Base-by-base conservation (phyloP, 1,284 basidiomycete species). In the Ustilago hordei region DNA sequence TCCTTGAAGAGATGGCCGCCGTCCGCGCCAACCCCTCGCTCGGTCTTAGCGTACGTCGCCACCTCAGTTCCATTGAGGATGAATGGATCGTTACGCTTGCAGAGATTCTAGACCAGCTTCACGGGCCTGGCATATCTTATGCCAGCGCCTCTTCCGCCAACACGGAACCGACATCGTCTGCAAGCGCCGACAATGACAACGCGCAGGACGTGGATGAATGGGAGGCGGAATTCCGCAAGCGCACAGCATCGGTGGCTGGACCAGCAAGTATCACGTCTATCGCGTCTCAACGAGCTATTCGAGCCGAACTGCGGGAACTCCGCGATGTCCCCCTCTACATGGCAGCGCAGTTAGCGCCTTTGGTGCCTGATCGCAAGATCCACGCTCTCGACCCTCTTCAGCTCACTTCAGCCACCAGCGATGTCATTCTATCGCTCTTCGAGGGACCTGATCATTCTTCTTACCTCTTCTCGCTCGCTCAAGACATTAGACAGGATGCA, bases 1-100 rank as follows among this genome's bases (percentile, higher is more conserved):
- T 73, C 28, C 57, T 77, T 12, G 75, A 77, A 38, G 75, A 77
- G 64, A 67, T 77, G 63, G 75, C 75, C 12, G 70, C 75, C 8
- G 35, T 77, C 17, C 69, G 70, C 3, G 50, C 64, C 34, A 73
- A 70, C n/a, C 75, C 75, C 36, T 31, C 60, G 41, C 70, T 77
- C 7, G 79, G 72, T 4, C 69, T 82, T 48, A 72, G 71, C 59
- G 60, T 78, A 6, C 58, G 75, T 4, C 64, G 60, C 19, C 64
- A 64, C n/a, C 59, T 80, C 15, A 55, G 53, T 38, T 50, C 52
- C 23, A 56, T 78, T 5, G 80, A 83, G 32, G 68, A 80, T 19
- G 78, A 80, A 13, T 83, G 81, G 81, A 69, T 81, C 35, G 76
- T 78, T 12, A 64, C 78, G n/a, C 64, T 82, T 3, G 80, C 72